These are phyloP conservation scores for Zoysia matrella DNA, from an alignment of 202 grass and related monocot species.

Conservation along the genomic window DNA sequence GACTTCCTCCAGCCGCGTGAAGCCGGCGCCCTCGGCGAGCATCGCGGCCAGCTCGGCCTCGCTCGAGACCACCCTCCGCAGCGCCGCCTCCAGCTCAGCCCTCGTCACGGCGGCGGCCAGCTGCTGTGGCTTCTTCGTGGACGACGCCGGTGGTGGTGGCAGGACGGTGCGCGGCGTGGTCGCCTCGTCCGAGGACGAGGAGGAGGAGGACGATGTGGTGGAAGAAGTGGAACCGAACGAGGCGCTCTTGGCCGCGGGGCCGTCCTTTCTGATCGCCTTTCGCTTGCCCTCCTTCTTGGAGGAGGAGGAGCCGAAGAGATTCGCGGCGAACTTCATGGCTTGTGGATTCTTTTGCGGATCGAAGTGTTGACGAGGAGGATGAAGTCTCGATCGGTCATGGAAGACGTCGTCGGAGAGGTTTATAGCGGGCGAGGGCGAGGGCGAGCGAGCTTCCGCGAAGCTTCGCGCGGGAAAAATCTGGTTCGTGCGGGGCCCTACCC, in stretches of 20 bases:
- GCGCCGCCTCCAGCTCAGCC: conserved; percentile 62
- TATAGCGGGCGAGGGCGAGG: not conserved
- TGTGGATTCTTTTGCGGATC: not conserved
- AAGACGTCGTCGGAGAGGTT: not conserved
- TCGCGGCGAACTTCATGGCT: not conserved
- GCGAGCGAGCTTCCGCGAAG: not conserved
- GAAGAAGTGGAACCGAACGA: not conserved
- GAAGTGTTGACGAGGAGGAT: not conserved
- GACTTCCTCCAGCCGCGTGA: conserved; percentile 35
- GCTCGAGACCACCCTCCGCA: conserved; percentile 49
- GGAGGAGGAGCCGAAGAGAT: not conserved
- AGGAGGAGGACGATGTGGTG: not conserved
- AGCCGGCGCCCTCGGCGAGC: conserved; percentile 34
- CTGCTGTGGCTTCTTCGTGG: not conserved
- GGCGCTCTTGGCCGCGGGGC: not conserved
- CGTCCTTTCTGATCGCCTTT: not conserved
- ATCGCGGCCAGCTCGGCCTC: conserved; percentile 58
- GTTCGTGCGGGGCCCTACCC: not conserved
- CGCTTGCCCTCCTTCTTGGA: not conserved
- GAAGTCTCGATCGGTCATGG: not conserved
- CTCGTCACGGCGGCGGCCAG: conserved; percentile 33
- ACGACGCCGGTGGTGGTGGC: not conserved
- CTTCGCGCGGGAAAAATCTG: not conserved
- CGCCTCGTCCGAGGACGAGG: not conserved
- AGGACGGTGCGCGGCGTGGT: conserved; percentile 5